A percentile compares a stretch with the other conserved stretches of the same genome.
Conservation (phyloP, 257 asterid genomes). For the Craterostigma plantagineum region DNA sequence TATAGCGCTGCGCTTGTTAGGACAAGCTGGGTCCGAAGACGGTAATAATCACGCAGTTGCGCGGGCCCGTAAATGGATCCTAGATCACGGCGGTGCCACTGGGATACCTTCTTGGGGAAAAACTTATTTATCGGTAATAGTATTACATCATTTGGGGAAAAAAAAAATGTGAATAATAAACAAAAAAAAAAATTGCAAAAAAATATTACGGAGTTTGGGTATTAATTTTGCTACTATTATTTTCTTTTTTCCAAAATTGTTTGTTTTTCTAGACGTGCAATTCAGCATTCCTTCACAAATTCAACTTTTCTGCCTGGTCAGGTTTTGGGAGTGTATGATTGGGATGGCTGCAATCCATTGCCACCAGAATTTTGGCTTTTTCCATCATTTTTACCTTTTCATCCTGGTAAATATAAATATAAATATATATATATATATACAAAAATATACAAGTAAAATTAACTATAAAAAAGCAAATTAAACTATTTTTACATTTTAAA, state of each 20-base stretch:
- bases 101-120: conserved; percentile 89
- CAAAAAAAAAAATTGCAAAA: too few relatives aligned
- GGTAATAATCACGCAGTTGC: conserved; percentile 36
- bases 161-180: too few relatives aligned
- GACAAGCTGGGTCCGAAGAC: conserved; percentile 45
- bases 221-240: too few relatives aligned
- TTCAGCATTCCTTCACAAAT: too few relatives aligned
- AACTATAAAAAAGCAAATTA: too few relatives aligned
- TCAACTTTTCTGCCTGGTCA: conserved; percentile 3
- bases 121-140: conserved; percentile 50
- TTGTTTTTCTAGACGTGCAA: too few relatives aligned
- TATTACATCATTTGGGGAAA: not conserved
- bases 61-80: conserved; percentile 55
- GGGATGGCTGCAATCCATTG: conserved; percentile 92
- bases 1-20: conserved; percentile 40
- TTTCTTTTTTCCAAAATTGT: too few relatives aligned
- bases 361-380: conserved; percentile 83
- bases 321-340: conserved; percentile 82
- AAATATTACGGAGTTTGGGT: too few relatives aligned
- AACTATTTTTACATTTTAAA: too few relatives aligned
- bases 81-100: conserved; percentile 67
- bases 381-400: conserved; percentile 58
- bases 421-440: too few relatives aligned
- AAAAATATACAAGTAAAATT: too few relatives aligned
- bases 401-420: conserved; percentile 31